These are phyloP conservation scores for Chalara sp. DNA, from an alignment of 2,329 filamentous ascomycete species.

Conservation along the genomic window DNA sequence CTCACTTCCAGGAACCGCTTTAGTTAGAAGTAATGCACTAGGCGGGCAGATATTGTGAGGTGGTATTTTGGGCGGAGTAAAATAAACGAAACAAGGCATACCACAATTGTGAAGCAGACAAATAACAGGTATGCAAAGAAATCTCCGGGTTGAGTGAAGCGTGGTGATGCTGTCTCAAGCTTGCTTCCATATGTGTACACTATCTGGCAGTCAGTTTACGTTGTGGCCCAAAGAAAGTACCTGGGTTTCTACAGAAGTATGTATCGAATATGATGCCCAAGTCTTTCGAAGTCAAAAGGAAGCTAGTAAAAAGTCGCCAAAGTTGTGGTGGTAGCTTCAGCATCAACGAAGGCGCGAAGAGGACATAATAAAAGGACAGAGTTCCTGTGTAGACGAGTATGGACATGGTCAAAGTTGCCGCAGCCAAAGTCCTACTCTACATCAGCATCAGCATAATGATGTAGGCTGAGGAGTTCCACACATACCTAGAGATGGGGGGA, in stretches of 20 bases:
- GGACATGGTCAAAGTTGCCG: constrained; percentile 52
- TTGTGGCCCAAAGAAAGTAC: not conserved
- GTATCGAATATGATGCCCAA: constrained; percentile 56
- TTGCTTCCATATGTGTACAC: constrained; percentile 61
- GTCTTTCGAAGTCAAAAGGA: constrained; percentile 28
- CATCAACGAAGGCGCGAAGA: constrained; percentile 42
- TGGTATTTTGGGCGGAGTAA: constrained; percentile 23
- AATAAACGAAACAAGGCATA: constrained; percentile 38
- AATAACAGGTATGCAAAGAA: constrained; percentile 63
- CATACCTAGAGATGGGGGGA: constrained; percentile 61
- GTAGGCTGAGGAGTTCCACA: constrained; percentile 9
- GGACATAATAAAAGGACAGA: constrained; percentile 38
- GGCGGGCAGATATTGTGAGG: constrained; percentile 59
- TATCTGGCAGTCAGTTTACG: constrained; percentile 25
- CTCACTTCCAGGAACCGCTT: constrained; percentile 53
- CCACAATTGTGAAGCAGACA: constrained; percentile 52
- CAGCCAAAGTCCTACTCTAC: constrained; percentile 54
- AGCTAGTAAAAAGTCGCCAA: constrained; percentile 31
- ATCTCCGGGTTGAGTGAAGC: constrained; percentile 56
- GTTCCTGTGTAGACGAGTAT: constrained; percentile 49
- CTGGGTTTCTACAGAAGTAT: constrained; percentile 50
- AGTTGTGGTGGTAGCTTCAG: constrained; percentile 41
- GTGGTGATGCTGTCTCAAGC: constrained; percentile 53
- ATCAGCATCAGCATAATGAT: constrained; percentile 38
- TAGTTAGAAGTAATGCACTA: constrained; percentile 43